Conservation (phyloP, 2,329 filamentous ascomycete species). For the Alternaria triticimaculans region DNA sequence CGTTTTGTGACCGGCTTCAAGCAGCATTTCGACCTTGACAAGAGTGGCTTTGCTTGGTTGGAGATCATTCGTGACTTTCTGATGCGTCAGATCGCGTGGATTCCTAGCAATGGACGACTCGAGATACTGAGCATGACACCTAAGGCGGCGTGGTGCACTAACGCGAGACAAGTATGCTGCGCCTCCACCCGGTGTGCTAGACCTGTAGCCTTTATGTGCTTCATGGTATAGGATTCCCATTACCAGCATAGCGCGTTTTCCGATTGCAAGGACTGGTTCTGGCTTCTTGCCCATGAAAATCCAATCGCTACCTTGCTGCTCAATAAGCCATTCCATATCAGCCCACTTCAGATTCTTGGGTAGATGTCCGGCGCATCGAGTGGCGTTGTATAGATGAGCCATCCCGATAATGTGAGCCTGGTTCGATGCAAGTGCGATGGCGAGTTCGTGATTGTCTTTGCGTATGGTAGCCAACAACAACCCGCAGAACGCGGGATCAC, state of each 20-base stretch:
- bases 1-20: not conserved
- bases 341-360: not conserved
- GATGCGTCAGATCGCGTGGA: not conserved
- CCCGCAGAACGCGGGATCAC: not conserved
- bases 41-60: not conserved
- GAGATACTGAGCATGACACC: not conserved
- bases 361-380: not conserved
- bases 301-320: not conserved
- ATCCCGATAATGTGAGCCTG: not conserved
- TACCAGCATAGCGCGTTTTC: not conserved
- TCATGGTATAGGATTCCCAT: not conserved
- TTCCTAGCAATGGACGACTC: not conserved
- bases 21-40: accelerated
- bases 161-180: too few species aligned
- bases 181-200: too few species aligned
- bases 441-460: not conserved
- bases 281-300: not conserved
- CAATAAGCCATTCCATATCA: not conserved
- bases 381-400: not conserved
- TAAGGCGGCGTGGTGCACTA: not conserved
- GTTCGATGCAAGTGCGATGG: not conserved
- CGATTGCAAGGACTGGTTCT: not conserved
- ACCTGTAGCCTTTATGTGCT: too few species aligned
- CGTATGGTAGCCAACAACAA: not conserved
- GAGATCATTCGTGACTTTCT: not conserved